A percentile compares a stretch with the other conserved stretches of the same genome.
These are phyloP conservation scores for Aegilops longissima DNA, from an alignment of 176 grass and related monocot genomes.

Conservation along the genomic window DNA sequence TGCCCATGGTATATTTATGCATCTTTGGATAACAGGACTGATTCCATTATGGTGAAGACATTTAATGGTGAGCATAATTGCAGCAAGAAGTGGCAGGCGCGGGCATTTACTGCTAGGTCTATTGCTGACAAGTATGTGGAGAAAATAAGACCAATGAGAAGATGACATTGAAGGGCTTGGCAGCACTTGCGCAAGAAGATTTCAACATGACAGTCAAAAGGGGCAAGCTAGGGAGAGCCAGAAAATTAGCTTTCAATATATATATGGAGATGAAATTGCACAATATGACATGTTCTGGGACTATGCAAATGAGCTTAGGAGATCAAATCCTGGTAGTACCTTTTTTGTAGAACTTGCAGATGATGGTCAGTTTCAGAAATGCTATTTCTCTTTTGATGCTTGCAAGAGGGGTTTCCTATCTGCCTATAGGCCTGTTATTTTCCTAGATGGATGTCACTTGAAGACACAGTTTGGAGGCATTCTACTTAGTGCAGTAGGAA, in stretches of 20 bases:
- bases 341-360: too few relatives aligned
- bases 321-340: too few relatives aligned
- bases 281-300: too few relatives aligned
- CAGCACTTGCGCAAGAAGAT: background rate
- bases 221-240: background rate
- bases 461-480: background rate
- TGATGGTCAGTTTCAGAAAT: too few relatives aligned
- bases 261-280: too few relatives aligned
- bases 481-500: background rate
- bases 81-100: background rate
- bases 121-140: background rate
- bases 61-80: background rate
- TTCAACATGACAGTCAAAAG: background rate
- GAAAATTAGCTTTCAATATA: too few relatives aligned
- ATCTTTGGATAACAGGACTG: too few relatives aligned
- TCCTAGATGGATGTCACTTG: background rate
- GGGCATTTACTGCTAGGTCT: background rate
- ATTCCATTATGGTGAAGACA: background rate
- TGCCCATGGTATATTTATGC: too few relatives aligned
- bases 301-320: too few relatives aligned
- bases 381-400: too few relatives aligned
- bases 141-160: background rate
- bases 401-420: background rate
- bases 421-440: background rate
- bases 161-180: background rate